These are phyloP conservation scores for Taphrina wiesneri DNA, from an alignment of 1,139 yeast genomes.

Conservation along the genomic window DNA sequence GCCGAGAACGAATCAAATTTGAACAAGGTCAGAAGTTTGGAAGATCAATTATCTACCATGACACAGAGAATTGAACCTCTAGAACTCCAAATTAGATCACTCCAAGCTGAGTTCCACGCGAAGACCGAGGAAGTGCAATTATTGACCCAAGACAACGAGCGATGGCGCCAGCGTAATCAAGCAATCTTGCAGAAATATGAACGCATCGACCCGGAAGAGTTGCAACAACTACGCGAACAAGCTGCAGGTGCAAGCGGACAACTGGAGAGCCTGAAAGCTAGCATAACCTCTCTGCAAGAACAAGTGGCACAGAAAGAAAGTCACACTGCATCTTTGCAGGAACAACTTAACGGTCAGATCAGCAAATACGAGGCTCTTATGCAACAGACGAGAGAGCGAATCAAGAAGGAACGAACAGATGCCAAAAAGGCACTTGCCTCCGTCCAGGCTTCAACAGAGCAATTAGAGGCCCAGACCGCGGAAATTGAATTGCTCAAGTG, in stretches of 20 bases:
- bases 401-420: conserved; percentile 33
- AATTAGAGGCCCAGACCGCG: conserved; percentile 3
- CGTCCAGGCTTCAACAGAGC: background rate
- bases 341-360: conserved; percentile 4
- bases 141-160: conserved; percentile 51
- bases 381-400: conserved; percentile 32
- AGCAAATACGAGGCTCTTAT: conserved; percentile 13
- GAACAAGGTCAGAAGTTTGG: conserved; percentile 45
- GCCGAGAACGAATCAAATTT: conserved; percentile 51
- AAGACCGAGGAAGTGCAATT: conserved; percentile 50
- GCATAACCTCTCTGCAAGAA: background rate
- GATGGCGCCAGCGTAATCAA: conserved; percentile 58
- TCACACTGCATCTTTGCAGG: background rate
- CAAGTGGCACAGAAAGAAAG: conserved; percentile 3
- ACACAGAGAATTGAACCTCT: conserved; percentile 46
- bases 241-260: conserved; percentile 13
- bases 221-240: conserved; percentile 44
- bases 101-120: conserved; percentile 49
- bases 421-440: conserved; percentile 16
- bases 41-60: conserved; percentile 46
- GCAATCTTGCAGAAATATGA: conserved; percentile 54
- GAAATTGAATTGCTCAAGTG: conserved; percentile 10
- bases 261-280: background rate
- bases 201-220: conserved; percentile 54
- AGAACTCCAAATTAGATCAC: conserved; percentile 46